A percentile compares a stretch with the other conserved stretches of the same genome.
These are phyloP conservation scores for Fraxinus albicans DNA, from an alignment of 305 asterid species.

Conservation along the genomic window DNA sequence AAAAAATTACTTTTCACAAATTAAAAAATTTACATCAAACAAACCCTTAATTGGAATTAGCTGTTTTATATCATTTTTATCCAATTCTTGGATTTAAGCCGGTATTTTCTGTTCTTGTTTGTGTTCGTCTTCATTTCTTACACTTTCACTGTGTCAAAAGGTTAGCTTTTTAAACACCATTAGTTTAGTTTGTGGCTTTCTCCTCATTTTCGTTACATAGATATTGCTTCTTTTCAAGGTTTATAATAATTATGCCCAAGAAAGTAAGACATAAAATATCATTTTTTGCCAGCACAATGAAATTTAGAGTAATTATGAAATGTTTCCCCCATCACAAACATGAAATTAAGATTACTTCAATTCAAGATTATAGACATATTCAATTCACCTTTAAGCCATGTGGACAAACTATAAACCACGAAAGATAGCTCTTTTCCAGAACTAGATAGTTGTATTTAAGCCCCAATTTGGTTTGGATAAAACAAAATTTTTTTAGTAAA, in stretches of 20 bases:
- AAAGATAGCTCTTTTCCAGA: not conserved
- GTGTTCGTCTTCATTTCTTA: too few species aligned
- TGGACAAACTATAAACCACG: too few species aligned
- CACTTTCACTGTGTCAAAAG: not conserved
- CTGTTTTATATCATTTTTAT: too few species aligned
- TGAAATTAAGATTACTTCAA: not conserved
- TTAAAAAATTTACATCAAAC: too few species aligned
- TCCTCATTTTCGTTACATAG: not conserved
- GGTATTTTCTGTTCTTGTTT: too few species aligned
- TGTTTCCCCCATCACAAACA: not conserved
- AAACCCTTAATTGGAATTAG: not conserved
- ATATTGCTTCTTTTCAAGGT: not conserved
- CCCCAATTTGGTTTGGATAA: not conserved
- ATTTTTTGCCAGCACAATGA: not conserved
- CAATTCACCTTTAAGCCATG: not conserved
- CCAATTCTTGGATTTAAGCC: too few species aligned
- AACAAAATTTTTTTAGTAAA: too few species aligned
- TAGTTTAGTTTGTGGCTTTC: not conserved
- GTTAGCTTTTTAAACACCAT: not conserved
- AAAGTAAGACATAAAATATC: not conserved
- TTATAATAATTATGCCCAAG: not conserved
- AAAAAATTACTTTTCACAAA: too few species aligned
- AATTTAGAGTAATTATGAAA: not conserved
- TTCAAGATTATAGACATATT: not conserved
- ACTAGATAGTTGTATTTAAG: too few species aligned